phyloP scores from a whole-genome alignment of 805 yeast species.

The Candida nanaspora region DNA sequence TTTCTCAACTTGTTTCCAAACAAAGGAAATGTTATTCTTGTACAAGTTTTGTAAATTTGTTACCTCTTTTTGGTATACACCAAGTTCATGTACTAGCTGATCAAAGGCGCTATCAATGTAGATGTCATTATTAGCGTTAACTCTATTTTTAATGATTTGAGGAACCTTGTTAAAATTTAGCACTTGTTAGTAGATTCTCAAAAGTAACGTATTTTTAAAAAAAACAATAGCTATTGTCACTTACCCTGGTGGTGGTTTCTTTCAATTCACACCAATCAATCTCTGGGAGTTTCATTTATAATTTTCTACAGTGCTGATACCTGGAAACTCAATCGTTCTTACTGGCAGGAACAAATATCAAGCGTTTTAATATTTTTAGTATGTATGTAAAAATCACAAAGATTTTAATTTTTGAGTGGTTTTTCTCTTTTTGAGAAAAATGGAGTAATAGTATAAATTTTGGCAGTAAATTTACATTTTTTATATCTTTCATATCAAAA shows the following conservation, averaged over 20 bases:
- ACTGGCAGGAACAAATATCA: no score
- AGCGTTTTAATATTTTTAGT: no score
- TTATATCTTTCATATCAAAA: no score
- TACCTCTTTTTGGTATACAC: not conserved
- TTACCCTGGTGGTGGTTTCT: not conserved
- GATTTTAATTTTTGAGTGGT: no score
- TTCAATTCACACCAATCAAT: conserved; percentile 2
- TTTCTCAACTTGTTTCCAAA: not conserved
- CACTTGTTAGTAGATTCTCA: not conserved
- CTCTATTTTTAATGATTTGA: conserved; percentile 14
- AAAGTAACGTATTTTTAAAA: no score
- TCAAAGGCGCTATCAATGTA: not conserved
- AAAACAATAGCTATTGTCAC: conserved; percentile 5
- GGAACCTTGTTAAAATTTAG: conserved; percentile 14
- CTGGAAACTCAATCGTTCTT: no score
- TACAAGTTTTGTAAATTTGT: not conserved
- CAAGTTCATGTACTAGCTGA: not conserved
- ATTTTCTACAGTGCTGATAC: not conserved
- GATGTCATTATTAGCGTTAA: not conserved
- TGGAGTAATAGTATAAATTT: no score
- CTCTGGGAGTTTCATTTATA: not conserved
- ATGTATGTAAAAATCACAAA: no score
- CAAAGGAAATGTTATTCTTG: not conserved
- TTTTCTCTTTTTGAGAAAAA: no score
- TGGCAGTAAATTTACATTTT: no score